Evolutionary conservation across 176 grass and related monocot species (phyloP), one percentile per base, ranked within the genome.

Genomic region (Musa acuminata): DNA sequence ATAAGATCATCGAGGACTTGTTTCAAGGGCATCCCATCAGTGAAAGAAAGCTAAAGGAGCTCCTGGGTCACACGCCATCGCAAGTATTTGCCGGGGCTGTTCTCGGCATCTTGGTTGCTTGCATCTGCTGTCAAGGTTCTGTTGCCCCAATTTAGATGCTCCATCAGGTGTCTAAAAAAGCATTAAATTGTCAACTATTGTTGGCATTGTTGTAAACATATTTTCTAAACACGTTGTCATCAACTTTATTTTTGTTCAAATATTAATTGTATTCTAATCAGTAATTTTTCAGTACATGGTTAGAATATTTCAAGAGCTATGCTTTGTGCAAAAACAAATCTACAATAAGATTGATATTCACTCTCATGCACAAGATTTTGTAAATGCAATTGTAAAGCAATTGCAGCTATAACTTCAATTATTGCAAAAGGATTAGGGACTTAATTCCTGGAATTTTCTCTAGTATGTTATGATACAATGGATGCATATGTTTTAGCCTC

Each of bases 21-120:
- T 99, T 99, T 87, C 80, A 94, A 87, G 95, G 90, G 77, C 90
- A 99, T 84, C 95, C 95, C 0, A 94, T 94, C 60, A 93, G 95
- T 13, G 82, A 99, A 89, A 93, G 88, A 78, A 99, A 99, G 62
- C 83, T 99, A 9, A 99, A 99, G 82, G 90, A 99, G 68, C 73
- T 99, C 68, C 75, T 94, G 82, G 95, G 90, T 1, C 95, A 94
- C 71, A 99, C 95, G 55, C 90, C 95, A 7, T 99, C 88, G 57
- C 95, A 99, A 76, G 95, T 99, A 52, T 82, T 99, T 71, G 95
- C 95, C 0, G 95, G 95, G 9, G 95, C 95, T 62, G 53, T 91
- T 72, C 77, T 99, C 8, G 95, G 90, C 55, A 84, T 89, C 72
- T 23, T 99, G 70, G 88, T 94, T 53, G 95, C 90, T 13, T 99